Percentiles rank a stretch among this genome's conserved stretches.
Conservation (phyloP, 768 basidiomycete species). For the Mrakia gelida region DNA sequence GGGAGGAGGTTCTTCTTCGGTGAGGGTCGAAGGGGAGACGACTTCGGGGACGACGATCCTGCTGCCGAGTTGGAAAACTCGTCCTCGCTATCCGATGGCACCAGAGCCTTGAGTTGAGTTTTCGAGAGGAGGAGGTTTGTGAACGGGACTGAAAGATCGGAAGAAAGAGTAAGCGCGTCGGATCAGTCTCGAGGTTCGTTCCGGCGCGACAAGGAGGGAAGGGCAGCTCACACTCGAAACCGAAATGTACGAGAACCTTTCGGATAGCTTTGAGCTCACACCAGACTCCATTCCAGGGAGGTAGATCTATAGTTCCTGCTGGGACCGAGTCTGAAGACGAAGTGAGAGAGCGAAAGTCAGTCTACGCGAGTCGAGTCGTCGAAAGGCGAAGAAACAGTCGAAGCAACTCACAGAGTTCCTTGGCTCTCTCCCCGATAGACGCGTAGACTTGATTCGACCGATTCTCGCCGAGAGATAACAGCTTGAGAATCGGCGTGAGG, state of each 20-base stretch:
- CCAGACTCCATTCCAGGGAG: constrained; percentile 16
- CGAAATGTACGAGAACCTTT: neutral
- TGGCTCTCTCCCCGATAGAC: neutral
- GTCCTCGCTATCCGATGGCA: neutral
- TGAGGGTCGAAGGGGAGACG: neutral
- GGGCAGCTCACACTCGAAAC: neutral
- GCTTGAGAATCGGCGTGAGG: neutral
- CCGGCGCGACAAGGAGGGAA: neutral
- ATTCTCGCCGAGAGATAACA: neutral
- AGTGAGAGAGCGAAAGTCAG: neutral
- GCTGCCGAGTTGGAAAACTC: neutral
- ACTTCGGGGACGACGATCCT: neutral
- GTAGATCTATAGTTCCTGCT: neutral
- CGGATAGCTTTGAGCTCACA: neutral
- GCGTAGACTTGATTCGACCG: neutral
- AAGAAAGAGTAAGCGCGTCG: neutral
- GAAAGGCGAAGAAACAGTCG: neutral
- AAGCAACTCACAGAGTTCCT: neutral
- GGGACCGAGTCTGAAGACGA: neutral
- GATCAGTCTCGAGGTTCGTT: neutral
- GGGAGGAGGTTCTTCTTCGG: neutral
- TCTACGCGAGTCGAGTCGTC: neutral
- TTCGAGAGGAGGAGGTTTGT: neutral
- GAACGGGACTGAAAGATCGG: neutral
- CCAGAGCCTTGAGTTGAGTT: neutral